Percentiles rank a stretch among this genome's conserved stretches.
These are phyloP conservation scores for Eragrostis tef DNA, from an alignment of 202 grass and related monocot genomes.

Conservation along the genomic window DNA sequence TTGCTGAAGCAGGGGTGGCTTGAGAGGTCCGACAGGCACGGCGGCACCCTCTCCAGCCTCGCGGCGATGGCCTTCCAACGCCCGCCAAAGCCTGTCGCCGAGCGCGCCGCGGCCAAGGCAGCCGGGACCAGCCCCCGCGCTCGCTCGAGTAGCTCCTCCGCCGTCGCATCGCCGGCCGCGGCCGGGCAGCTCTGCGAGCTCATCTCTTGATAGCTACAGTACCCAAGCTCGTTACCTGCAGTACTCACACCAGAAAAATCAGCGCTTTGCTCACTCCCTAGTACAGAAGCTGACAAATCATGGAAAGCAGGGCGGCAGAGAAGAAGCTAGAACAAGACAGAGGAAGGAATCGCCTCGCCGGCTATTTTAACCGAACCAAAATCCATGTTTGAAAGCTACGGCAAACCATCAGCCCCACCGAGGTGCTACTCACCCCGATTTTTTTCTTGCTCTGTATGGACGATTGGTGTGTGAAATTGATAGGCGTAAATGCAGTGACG, in stretches of 20 bases:
- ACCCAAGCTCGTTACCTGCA: slow-evolving; percentile 50
- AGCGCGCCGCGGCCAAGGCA: slow-evolving; percentile 54
- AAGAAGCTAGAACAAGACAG: slow-evolving; percentile 47
- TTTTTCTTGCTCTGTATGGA: slow-evolving; percentile 21
- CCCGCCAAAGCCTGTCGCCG: slow-evolving; percentile 58
- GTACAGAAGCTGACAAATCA: slow-evolving; percentile 36
- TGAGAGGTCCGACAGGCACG: slow-evolving; percentile 89
- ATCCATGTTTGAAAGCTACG: slow-evolving; percentile 44
- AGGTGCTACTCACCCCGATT: slow-evolving; percentile 1
- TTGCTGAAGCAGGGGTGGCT: slow-evolving; percentile 92
- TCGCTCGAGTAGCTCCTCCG: slow-evolving; percentile 56
- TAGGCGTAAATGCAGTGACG: slow-evolving; percentile 29
- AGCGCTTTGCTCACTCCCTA: slow-evolving; percentile 13
- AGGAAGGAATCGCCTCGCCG: background rate
- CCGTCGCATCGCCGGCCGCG: slow-evolving; percentile 41
- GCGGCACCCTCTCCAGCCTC: slow-evolving; percentile 69
- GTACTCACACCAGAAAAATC: slow-evolving; percentile 23
- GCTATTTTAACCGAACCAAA: slow-evolving; percentile 38
- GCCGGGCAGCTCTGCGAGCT: slow-evolving; percentile 40
- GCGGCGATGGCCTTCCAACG: slow-evolving; percentile 78
- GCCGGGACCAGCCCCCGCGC: slow-evolving; percentile 59
- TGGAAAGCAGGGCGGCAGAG: background rate
- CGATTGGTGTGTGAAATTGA: slow-evolving; percentile 19
- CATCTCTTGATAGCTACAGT: slow-evolving; percentile 41
- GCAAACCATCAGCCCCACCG: slow-evolving; percentile 33